phyloP scores from a whole-genome alignment of 768 basidiomycete species.

The Kwoniella mangroviensis region DNA sequence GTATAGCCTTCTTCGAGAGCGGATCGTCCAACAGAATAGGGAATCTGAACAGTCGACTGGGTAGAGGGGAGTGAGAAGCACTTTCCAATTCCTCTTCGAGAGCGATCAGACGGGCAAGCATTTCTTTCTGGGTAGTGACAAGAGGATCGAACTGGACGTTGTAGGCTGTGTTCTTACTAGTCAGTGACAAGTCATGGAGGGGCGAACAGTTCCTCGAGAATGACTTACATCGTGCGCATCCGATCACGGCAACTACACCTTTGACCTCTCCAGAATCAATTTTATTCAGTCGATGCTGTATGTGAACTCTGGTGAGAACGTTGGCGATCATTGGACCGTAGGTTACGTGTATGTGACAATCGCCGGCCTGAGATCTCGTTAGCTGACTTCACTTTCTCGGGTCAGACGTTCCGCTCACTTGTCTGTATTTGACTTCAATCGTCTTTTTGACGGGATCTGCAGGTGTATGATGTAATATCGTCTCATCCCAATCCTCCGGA shows the following conservation, averaged over 20 bases:
- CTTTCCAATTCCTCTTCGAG: conserved; percentile 60
- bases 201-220: too few relatives aligned
- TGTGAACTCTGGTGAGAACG: conserved; percentile 64
- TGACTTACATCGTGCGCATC: conserved; percentile 65
- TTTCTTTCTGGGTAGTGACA: conserved; percentile 59
- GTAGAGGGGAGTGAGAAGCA: conserved; percentile 60
- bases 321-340: conserved; percentile 67
- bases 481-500: conserved; percentile 49
- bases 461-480: conserved; percentile 59
- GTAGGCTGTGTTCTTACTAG: conserved; percentile 26
- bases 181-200: neutral
- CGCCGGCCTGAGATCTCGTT: conserved; percentile 63
- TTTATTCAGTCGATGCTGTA: conserved; percentile 62
- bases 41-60: conserved; percentile 65
- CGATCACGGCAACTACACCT: conserved; percentile 64
- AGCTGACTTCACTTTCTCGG: neutral
- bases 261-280: conserved; percentile 58
- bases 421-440: conserved; percentile 63
- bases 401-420: conserved; percentile 58
- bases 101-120: conserved; percentile 61
- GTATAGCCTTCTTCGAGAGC: conserved; percentile 65
- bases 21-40: conserved; percentile 70
- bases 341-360: conserved; percentile 68
- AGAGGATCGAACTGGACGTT: conserved; percentile 65
- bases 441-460: conserved; percentile 30